Conservation (phyloP, 2,329 filamentous ascomycete genomes). For the Penicillium verrucosum region DNA sequence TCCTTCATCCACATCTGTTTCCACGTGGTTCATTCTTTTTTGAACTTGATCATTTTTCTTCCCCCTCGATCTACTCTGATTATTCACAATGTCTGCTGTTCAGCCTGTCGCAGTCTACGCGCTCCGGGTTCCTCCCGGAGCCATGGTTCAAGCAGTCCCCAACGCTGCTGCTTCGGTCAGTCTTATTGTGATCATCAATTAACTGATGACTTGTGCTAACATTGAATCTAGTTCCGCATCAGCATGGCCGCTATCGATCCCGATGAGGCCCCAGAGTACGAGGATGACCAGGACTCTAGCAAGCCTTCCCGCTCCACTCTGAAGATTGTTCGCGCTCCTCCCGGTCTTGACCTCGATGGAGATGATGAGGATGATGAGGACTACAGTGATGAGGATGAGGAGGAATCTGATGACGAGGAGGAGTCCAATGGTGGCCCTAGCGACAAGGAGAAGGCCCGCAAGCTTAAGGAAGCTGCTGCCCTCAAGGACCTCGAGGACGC, state of each 20-base stretch:
- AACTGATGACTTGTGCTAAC: constrained; percentile 4
- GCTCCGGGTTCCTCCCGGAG: constrained; percentile 81
- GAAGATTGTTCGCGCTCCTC: constrained; percentile 77
- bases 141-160: constrained; percentile 73
- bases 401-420: constrained; percentile 64
- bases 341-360: constrained; percentile 54
- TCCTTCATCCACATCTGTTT: constrained; percentile 21
- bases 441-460: constrained; percentile 85
- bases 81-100: constrained; percentile 44
- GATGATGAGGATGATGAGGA: constrained; percentile 63
- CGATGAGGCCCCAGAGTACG: constrained; percentile 67
- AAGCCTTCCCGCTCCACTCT: constrained; percentile 74
- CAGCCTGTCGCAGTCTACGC: constrained; percentile 80
- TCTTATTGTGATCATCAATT: constrained; percentile 23
- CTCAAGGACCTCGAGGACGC: constrained; percentile 73
- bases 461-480: constrained; percentile 74
- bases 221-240: constrained; percentile 71
- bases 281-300: constrained; percentile 60
- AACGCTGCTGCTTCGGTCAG: constrained; percentile 82
- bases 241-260: constrained; percentile 99
- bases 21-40: constrained; percentile 24
- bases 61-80: constrained; percentile 1
- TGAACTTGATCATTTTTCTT: constrained; percentile 17
- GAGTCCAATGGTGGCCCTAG: constrained; percentile 86
- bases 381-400: constrained; percentile 45